Base-by-base conservation (phyloP, 140 eudicot genomes). In the Anethum foeniculum region DNA sequence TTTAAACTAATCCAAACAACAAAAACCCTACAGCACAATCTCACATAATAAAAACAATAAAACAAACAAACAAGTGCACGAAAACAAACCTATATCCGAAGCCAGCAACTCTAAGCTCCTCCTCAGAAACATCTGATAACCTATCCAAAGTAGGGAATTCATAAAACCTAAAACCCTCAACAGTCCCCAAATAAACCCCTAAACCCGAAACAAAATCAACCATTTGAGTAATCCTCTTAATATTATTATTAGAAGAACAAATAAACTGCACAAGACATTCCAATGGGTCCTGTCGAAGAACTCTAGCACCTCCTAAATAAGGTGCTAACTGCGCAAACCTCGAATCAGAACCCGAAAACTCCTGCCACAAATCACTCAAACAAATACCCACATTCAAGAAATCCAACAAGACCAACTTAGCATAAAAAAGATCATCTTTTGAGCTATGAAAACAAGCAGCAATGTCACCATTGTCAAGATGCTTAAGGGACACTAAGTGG, bases 221-320 rank as follows among this genome's bases (percentile, higher is more conserved):
- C 97, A 92, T 95, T 54, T 86, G 88, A 1, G 99, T 95, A 68
- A 92, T 94, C 84, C 97, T 88, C 85, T 82, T 83, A 43, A 92
- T 95, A 74, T 95, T 90, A 80, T 95, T 95, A 71, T 95, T 95
- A 60, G 97, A 89, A 0, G 95, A 88, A 83, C 99, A 92, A 80
- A 92, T 86, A 72, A 95, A 95, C 86, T 92, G 99, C 52, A 95
- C 56, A 30, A 95, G 81, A 51, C 97, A 95, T 87, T 95, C 99
- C 73, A 95, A 83, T 2, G 99, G 99, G 82, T 95, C 97, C 71
- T 95, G 97, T 80, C 97, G 77, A 78, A 95, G 87, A 51, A 95
- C 99, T 81, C 99, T 86, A 38, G 95, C 99, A 32, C 97, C 97
- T 44, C 86, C 89, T 87, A 95, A 88, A 86, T 81, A 76, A 54